Percentiles rank a stretch among this genome's conserved stretches.
phyloP scores from a whole-genome alignment of 306 rosid genomes.

The Hippophae rhamnoides region DNA sequence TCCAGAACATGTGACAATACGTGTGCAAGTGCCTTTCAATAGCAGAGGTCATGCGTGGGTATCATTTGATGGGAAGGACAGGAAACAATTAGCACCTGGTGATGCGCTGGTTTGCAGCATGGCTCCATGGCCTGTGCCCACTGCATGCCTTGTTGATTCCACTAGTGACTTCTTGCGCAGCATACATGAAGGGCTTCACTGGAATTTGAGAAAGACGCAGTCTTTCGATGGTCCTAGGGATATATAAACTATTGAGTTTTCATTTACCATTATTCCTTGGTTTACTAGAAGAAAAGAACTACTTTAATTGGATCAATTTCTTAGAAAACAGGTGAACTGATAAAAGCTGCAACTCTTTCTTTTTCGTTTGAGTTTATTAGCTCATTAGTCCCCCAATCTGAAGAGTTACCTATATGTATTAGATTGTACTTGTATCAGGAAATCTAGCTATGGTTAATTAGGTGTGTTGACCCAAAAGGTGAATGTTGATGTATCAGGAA shows the following conservation, averaged over 20 bases:
- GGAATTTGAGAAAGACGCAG: slow-evolving; percentile 86
- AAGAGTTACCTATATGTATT: no score
- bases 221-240: slow-evolving; percentile 75
- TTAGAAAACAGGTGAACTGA: no score
- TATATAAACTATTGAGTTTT: slow-evolving; percentile 10
- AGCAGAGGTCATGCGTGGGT: slow-evolving; percentile 95
- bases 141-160: slow-evolving; percentile 78
- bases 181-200: slow-evolving; percentile 90
- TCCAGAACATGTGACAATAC: slow-evolving; percentile 75
- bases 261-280: no score
- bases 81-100: slow-evolving; percentile 74
- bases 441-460: no score
- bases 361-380: no score
- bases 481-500: no score
- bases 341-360: no score
- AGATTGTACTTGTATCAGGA: no score
- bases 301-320: no score
- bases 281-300: no score
- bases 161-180: slow-evolving; percentile 78
- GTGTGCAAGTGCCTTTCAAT: slow-evolving; percentile 82
- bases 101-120: slow-evolving; percentile 93
- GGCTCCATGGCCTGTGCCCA: slow-evolving; percentile 99
- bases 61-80: slow-evolving; percentile 87
- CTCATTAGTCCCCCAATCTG: no score
- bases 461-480: no score